Base-by-base conservation (phyloP, 2,329 filamentous ascomycete genomes). In the Stachybotrys chartarum region DNA sequence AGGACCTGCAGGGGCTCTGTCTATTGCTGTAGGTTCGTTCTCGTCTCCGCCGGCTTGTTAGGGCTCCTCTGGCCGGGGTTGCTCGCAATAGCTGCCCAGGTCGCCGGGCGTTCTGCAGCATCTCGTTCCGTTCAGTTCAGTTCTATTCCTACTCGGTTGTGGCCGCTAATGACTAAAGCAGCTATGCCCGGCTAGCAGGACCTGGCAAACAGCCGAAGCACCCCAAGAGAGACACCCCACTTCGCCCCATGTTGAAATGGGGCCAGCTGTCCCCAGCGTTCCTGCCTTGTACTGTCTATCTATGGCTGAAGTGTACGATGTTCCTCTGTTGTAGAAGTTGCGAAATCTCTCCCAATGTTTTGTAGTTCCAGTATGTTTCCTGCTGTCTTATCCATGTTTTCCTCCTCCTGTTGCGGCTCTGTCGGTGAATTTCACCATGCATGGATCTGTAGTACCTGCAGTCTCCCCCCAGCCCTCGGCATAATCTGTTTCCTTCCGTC, bases 401-500 rank as follows among this genome's bases (percentile, higher is more conserved):
- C 16, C 45, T 47, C 45, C 45, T 47, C 45, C 45, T 47, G 45
- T 47, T 47, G 45, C 45, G 45, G 45, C 45, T 47, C 45, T 7
- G 45, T 47, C 45, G 45, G 45, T 47, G 45, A 47, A 47, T 47
- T 47, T 47, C 45, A 47, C 45, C 45, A 47, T 47, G 45, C 16
- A 16, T 47, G 45, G 7, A n/a, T 47, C 45, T 47, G 45, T n/a
- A 47, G 31, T 51, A 51, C 24, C 31, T 51, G 39, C 30, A 51
- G 50, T 51, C 50, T 51, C 50, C 50, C 50, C 48, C 50, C 30
- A 32, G 31, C 30, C 50, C 50, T 51, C 30, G 50, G 31, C n/a
- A 39, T 39, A 30, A 30, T 39, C 50, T 51, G 50, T 51, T 51
- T 51, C 50, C 31, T 14, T 51, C 30, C 50, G 24, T 39, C 50